Percentiles rank a stretch among this genome's conserved stretches.
Conservation (phyloP, 352 stramenopile species). For the Pythium myriotylum region DNA sequence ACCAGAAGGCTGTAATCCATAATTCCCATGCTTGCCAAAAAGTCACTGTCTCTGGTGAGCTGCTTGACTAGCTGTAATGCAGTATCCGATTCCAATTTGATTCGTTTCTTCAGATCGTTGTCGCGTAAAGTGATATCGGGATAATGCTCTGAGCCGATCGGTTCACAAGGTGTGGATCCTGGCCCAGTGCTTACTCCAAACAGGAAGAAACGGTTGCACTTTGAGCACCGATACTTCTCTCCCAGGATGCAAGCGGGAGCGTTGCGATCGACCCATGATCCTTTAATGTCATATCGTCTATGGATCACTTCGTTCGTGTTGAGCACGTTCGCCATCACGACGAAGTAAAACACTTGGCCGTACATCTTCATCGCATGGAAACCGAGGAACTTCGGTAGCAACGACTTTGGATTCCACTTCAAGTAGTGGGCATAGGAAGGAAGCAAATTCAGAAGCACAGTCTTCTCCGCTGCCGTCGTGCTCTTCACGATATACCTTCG, state of each 20-base stretch:
- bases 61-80: slow-evolving; percentile 74
- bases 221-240: slow-evolving; percentile 79
- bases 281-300: slow-evolving; percentile 91
- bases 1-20: slow-evolving; percentile 93
- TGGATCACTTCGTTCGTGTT: slow-evolving; percentile 85
- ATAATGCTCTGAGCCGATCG: slow-evolving; percentile 73
- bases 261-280: slow-evolving; percentile 88
- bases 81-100: slow-evolving; percentile 63
- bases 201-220: slow-evolving; percentile 85
- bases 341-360: slow-evolving; percentile 89
- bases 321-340: slow-evolving; percentile 93
- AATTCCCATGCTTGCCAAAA: slow-evolving; percentile 80
- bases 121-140: slow-evolving; percentile 82
- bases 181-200: slow-evolving; percentile 51
- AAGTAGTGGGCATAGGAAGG: slow-evolving; percentile 86
- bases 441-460: slow-evolving; percentile 79
- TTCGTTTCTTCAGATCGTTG: slow-evolving; percentile 86
- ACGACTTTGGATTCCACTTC: slow-evolving; percentile 84
- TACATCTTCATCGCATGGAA: slow-evolving; percentile 93
- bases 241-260: slow-evolving; percentile 73
- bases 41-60: slow-evolving; percentile 82
- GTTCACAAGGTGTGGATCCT: slow-evolving; percentile 46
- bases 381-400: slow-evolving; percentile 90
- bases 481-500: slow-evolving; percentile 92
- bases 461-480: slow-evolving; percentile 77